Base-by-base conservation (phyloP, 192 early-diverging fungal species). In the Coemansia sp. region DNA sequence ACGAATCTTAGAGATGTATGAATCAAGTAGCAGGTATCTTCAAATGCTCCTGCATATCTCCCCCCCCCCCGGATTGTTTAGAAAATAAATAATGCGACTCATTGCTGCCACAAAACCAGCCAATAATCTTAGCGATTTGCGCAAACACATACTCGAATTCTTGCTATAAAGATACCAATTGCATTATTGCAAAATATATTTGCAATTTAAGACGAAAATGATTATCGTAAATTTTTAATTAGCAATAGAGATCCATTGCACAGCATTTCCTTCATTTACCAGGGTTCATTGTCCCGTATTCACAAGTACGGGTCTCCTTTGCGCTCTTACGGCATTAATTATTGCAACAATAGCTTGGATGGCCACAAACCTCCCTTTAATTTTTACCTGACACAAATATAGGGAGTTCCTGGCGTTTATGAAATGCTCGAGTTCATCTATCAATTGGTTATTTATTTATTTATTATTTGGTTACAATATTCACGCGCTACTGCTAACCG, bases 391-490 rank as follows among this genome's bases (percentile, higher is more conserved):
- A 26, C 26, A 6, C 21, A 5, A 30, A 31, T 6, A 26, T n/a
- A 12, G 27, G 54, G 30, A 55, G 19, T 31, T 32, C 6, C 18
- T 24, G 27, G 12, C 14, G 7, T 53, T 22, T 12, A 21, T 21
- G 21, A 53, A 53, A 53, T 28, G 4, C 52, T 24, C 23, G 23
- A 53, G 24, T 53, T 53, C 21, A 26, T n/a, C 19, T 53, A 9
- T 22, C 27, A n/a, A 26, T 53, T 53, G 52, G 24, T 53, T 53
- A 5, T 50, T 50, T n/a, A 23, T 50, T 23, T n/a, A n/a, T n/a
- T n/a, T n/a, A n/a, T n/a, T n/a, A n/a, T n/a, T 53, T 53, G 52
- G 24, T 53, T 53, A 0, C 21, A 53, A 28, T 53, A 53, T 53
- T 22, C 27, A 24, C 14, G 26, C 16, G 31, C 21, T 57, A 32